A percentile compares a stretch with the other conserved stretches of the same genome.
These are phyloP conservation scores for Globisporangium megalacanthum DNA, from an alignment of 352 stramenopile species.

Conservation along the genomic window DNA sequence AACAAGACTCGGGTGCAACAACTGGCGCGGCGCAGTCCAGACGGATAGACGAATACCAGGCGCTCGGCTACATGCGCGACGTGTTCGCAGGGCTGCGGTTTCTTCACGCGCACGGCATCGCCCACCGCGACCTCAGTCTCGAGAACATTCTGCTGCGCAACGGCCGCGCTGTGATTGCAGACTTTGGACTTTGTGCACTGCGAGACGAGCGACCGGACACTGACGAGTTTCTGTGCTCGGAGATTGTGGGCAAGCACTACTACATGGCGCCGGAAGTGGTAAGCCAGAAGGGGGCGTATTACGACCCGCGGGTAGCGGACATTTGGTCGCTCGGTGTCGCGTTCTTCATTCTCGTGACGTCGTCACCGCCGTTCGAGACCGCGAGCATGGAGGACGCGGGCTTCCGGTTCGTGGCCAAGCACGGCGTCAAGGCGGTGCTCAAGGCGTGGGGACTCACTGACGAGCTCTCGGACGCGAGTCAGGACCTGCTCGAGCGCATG, in stretches of 20 bases:
- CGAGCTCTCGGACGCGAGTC: constrained; percentile 38
- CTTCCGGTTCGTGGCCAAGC: constrained; percentile 82
- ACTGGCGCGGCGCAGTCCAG: constrained; percentile 7
- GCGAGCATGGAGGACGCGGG: constrained; percentile 78
- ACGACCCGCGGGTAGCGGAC: constrained; percentile 92
- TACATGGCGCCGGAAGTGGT: constrained; percentile 97
- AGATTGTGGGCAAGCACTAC: constrained; percentile 90
- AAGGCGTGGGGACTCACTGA: constrained; percentile 46
- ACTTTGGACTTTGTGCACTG: constrained; percentile 71
- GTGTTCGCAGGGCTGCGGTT: constrained; percentile 61
- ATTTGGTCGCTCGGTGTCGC: constrained; percentile 92
- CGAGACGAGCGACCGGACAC: constrained; percentile 24
- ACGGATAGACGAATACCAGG: constrained; percentile 36
- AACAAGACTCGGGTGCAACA: constrained; percentile 4
- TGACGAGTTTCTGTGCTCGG: constrained; percentile 43
- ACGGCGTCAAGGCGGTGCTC: constrained; percentile 71
- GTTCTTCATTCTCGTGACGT: constrained; percentile 94
- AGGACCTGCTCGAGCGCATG: constrained; percentile 76
- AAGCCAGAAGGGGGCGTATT: constrained; percentile 34
- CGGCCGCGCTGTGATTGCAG: constrained; percentile 50
- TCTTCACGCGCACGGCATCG: constrained; percentile 64
- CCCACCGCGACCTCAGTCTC: constrained; percentile 94
- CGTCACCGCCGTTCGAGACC: constrained; percentile 89
- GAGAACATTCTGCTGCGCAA: constrained; percentile 94
- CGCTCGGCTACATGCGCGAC: constrained; percentile 57